Percentiles rank a stretch among this genome's conserved stretches.
Conservation (phyloP, 2,329 filamentous ascomycete genomes). For the Trichophyton simii region DNA sequence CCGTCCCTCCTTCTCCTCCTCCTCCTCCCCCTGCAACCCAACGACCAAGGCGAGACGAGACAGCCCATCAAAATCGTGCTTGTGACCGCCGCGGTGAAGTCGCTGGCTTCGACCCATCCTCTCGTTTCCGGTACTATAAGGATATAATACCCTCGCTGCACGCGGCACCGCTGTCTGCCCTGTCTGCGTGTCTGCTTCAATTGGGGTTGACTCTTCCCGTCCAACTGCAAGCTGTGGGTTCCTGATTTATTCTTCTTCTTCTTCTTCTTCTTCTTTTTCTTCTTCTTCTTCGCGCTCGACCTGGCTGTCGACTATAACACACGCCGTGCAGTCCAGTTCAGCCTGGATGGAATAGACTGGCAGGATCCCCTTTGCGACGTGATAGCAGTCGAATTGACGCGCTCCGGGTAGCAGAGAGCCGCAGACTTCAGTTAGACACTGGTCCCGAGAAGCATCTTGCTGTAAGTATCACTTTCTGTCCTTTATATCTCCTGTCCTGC, state of each 20-base stretch:
- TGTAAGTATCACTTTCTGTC: neutral
- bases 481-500: neutral
- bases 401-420: neutral
- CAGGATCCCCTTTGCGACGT: neutral
- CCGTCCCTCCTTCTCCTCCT: neutral
- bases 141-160: neutral
- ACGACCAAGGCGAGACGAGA: neutral
- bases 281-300: constrained; percentile 5
- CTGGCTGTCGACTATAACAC: constrained; percentile 6
- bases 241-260: neutral
- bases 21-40: neutral
- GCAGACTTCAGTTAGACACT: neutral
- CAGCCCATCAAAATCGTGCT: neutral
- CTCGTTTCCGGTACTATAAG: neutral
- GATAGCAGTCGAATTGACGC: neutral
- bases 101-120: constrained; percentile 10
- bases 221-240: neutral
- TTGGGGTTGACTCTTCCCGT: neutral
- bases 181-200: neutral
- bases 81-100: constrained; percentile 5
- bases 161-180: too few relatives aligned
- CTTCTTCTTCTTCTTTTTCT: neutral
- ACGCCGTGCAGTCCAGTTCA: neutral
- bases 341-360: neutral
- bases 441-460: neutral